phyloP scores from a whole-genome alignment of 331 rosid genomes.

The Quercus lobata region DNA sequence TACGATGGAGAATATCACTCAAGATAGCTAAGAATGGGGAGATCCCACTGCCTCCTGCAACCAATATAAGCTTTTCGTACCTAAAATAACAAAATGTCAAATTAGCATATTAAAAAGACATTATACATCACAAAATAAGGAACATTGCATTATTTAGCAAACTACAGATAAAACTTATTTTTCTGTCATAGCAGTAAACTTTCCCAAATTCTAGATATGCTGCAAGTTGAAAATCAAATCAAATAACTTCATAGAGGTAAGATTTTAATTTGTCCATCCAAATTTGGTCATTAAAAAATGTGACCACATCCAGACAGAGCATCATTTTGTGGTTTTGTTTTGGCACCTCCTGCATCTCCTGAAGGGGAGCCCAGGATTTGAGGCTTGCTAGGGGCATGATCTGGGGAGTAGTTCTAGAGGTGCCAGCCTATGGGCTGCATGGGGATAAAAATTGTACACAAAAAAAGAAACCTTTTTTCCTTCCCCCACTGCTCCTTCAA shows the following conservation, averaged over 20 bases:
- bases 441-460: neutral
- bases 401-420: too few relatives aligned
- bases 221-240: neutral
- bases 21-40: conserved; percentile 89
- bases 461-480: neutral
- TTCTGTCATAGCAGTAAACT: neutral
- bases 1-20: conserved; percentile 81
- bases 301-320: neutral
- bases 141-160: neutral
- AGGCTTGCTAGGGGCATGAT: too few relatives aligned
- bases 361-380: too few relatives aligned
- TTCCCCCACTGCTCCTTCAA: too few relatives aligned
- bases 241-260: too few relatives aligned
- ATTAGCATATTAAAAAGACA: conserved; percentile 5
- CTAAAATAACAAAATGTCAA: conserved; percentile 31
- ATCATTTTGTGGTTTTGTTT: neutral
- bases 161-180: neutral
- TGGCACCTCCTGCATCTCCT: too few relatives aligned
- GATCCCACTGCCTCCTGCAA: conserved; percentile 95
- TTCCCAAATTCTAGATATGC: neutral
- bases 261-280: neutral
- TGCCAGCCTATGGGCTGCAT: too few relatives aligned
- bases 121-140: neutral
- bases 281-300: neutral
- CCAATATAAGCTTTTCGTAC: conserved; percentile 82